A percentile compares a stretch with the other conserved stretches of the same genome.
These are phyloP conservation scores for Pythium guiyangense DNA, from an alignment of 352 stramenopile species.

Conservation along the genomic window DNA sequence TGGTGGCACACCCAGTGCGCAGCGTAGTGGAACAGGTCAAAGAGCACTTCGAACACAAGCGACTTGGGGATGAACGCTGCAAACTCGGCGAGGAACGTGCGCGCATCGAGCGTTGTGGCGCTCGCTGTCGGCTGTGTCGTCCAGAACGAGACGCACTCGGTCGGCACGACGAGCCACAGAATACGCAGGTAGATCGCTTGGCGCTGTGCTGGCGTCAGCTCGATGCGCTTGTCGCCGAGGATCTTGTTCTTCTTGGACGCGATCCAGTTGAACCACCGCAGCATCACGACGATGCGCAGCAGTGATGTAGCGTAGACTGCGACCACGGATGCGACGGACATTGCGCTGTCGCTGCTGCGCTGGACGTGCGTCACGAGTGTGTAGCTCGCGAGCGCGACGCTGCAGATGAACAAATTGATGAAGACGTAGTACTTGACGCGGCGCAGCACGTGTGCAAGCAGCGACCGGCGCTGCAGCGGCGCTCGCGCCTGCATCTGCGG, in stretches of 20 bases:
- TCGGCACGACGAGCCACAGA: constrained; percentile 60
- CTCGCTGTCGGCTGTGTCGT: constrained; percentile 19
- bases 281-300: constrained; percentile 51
- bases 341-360: background rate
- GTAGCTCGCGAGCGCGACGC: constrained; percentile 34
- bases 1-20: constrained; percentile 73
- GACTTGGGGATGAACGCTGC: constrained; percentile 77
- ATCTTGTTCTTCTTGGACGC: constrained; percentile 66
- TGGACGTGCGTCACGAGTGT: constrained; percentile 12
- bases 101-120: background rate
- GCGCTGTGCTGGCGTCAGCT: constrained; percentile 37
- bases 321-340: constrained; percentile 3
- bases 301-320: constrained; percentile 41
- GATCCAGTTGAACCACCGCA: constrained; percentile 83
- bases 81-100: constrained; percentile 37
- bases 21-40: constrained; percentile 85
- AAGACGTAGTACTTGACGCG: constrained; percentile 75
- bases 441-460: constrained; percentile 24
- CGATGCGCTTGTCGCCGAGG: constrained; percentile 46
- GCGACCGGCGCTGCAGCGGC: background rate
- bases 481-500: background rate
- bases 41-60: constrained; percentile 79
- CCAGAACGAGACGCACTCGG: constrained; percentile 65
- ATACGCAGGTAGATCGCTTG: constrained; percentile 54
- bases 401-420: constrained; percentile 81